Evolutionary conservation across 2,329 filamentous ascomycete species (phyloP), one percentile per base, ranked within the genome.

Genomic region (Calonectria multiphialidica): DNA sequence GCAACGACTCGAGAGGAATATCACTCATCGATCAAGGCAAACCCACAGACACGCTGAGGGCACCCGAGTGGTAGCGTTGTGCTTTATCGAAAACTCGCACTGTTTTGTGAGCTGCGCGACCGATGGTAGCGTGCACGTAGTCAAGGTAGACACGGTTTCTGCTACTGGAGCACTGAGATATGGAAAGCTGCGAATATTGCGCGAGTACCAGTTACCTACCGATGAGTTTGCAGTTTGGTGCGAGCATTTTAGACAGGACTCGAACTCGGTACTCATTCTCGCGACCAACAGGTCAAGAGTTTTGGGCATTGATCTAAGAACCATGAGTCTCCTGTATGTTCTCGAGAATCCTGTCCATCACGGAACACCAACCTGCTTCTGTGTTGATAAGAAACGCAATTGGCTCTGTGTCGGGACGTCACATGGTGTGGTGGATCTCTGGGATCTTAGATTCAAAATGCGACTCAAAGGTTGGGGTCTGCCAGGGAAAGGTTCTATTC

Each of bases 371-470:
- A 98, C 95, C 0, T 97, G 95, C 76, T 98, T 99, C 83, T 96
- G 94, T 79, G 89, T 98, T 37, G 95, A 98, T 80, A 90, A 91
- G 70, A 94, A 93, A 80, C 93, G 94, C 63, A 95, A 97, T 80
- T 99, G 97, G 97, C 87, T 99, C 3, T 89, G 98, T 2, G 86
- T 98, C 0, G 97, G 96, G 42, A 99, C 97, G 0, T 95, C 95
- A 0, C 96, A 98, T 81, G 97, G 97, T 42, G 93, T 98, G 33
- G 87, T 99, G 9, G 94, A 98, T 81, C 89, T 99, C 1, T 99
- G 97, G 97, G 97, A 99, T 83, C 88, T 99, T 47, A 93, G 97
- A n/a, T 99, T 99, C 87, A 93, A 92, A 76, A 90, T 98, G 78
- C 91, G 95, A 25, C 87, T 98, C 28, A 95, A 94, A 82, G 94